A percentile compares a stretch with the other conserved stretches of the same genome.
These are phyloP conservation scores for Incumbomyces lentus DNA, from an alignment of 2,329 filamentous ascomycete genomes.

Conservation along the genomic window DNA sequence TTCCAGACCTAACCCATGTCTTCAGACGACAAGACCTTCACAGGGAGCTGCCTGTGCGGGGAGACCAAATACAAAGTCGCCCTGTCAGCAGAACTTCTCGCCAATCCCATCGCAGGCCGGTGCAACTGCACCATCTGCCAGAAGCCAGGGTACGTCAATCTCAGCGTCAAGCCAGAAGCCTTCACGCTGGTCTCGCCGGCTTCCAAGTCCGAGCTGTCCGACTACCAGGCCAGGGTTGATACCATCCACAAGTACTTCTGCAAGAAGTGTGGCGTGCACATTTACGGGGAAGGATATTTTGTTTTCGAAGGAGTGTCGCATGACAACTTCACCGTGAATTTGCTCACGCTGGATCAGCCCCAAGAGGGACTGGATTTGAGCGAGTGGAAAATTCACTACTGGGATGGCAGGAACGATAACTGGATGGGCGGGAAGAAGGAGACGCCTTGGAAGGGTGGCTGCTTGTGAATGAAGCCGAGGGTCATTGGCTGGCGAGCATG, in stretches of 20 bases:
- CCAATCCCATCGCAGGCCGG: slow-evolving; percentile 8
- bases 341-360: slow-evolving; percentile 17
- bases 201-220: slow-evolving; percentile 10
- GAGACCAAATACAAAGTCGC: slow-evolving; percentile 42
- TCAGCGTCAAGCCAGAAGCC: slow-evolving; percentile 8
- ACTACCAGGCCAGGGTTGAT: slow-evolving; percentile 11
- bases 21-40: slow-evolving; percentile 25
- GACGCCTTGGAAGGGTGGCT: slow-evolving; percentile 9
- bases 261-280: slow-evolving; percentile 14
- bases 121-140: slow-evolving; percentile 21
- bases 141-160: slow-evolving; percentile 12
- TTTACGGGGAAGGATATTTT: slow-evolving; percentile 6
- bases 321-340: slow-evolving; percentile 14
- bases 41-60: slow-evolving; percentile 46
- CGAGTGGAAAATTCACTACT: slow-evolving; percentile 12
- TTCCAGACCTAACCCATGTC: neutral
- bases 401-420: slow-evolving; percentile 13
- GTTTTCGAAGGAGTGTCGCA: slow-evolving; percentile 8
- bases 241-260: slow-evolving; percentile 18
- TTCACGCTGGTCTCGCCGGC: slow-evolving; percentile 14
- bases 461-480: neutral
- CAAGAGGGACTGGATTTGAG: slow-evolving; percentile 19
- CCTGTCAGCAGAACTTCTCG: slow-evolving; percentile 5
- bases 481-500: too few species aligned
- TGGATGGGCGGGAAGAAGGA: slow-evolving; percentile 8